These are phyloP conservation scores for Ustilago esculenta DNA, from an alignment of 1,284 basidiomycete genomes.

Conservation along the genomic window DNA sequence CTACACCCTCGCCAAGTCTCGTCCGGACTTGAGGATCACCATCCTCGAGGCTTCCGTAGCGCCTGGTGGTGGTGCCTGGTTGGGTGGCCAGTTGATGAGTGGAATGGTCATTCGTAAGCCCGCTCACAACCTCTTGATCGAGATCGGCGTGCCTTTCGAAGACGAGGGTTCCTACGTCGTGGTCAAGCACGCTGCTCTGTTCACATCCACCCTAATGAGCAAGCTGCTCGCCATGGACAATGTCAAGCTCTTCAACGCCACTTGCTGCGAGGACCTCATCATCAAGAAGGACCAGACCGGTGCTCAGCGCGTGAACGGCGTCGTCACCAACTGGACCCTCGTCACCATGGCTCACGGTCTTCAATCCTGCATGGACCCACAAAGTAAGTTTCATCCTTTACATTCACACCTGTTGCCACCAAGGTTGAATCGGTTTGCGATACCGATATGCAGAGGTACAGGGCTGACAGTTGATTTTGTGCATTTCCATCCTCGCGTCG, in stretches of 20 bases:
- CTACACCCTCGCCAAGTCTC: constrained; percentile 74
- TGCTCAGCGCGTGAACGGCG: constrained; percentile 78
- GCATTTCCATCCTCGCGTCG: constrained; percentile 5
- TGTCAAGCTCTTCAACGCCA: constrained; percentile 71
- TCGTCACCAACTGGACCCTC: constrained; percentile 86
- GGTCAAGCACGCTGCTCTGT: constrained; percentile 67
- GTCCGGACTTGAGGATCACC: constrained; percentile 81
- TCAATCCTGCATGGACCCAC: constrained; percentile 85
- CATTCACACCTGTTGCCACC: not conserved
- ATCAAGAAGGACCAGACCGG: constrained; percentile 60
- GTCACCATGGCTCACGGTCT: constrained; percentile 77
- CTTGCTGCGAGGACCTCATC: constrained; percentile 65
- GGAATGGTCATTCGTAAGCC: constrained; percentile 86
- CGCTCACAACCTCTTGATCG: constrained; percentile 77
- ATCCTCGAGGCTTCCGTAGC: constrained; percentile 84
- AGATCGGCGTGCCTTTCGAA: constrained; percentile 80
- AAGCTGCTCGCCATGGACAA: constrained; percentile 77
- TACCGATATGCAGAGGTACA: no score
- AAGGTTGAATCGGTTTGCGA: no score
- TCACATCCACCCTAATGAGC: constrained; percentile 81
- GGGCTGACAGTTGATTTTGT: no score
- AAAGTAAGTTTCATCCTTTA: constrained; percentile 72
- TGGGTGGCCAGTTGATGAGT: constrained; percentile 80
- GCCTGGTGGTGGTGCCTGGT: constrained; percentile 72
- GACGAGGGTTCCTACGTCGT: constrained; percentile 76